phyloP scores from a whole-genome alignment of 176 grass and related monocot genomes.

The Hordeum vulgare region DNA sequence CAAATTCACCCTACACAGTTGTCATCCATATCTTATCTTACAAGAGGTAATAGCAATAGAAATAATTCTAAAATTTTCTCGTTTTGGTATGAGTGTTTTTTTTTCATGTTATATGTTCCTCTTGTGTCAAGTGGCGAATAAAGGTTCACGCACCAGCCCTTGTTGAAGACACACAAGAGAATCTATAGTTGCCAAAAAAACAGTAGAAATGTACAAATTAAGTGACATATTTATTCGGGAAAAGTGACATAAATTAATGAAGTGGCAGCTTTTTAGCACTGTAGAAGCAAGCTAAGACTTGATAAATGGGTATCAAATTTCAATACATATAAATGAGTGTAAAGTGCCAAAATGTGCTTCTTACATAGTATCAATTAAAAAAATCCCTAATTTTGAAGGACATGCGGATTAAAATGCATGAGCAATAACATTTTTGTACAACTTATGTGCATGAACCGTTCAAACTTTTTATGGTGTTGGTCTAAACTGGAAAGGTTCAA shows the following conservation, averaged over 20 bases:
- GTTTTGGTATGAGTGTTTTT: background rate
- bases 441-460: background rate
- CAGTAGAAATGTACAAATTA: background rate
- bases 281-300: background rate
- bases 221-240: background rate
- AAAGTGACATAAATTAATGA: background rate
- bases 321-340: background rate
- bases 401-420: no score
- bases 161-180: background rate
- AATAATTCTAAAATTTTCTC: no score
- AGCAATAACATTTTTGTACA: no score
- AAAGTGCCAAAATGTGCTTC: background rate
- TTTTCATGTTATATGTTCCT: background rate
- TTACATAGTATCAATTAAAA: background rate
- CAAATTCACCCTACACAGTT: no score
- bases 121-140: background rate
- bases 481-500: no score
- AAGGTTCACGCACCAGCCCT: background rate
- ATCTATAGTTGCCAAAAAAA: background rate
- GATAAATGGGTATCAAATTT: background rate
- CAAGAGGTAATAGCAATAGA: no score
- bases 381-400: background rate
- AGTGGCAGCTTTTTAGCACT: background rate
- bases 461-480: background rate
- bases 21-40: no score